Evolutionary conservation across 129 eudicot genomes (phyloP).

Genomic region (Kitagawia praeruptora): DNA sequence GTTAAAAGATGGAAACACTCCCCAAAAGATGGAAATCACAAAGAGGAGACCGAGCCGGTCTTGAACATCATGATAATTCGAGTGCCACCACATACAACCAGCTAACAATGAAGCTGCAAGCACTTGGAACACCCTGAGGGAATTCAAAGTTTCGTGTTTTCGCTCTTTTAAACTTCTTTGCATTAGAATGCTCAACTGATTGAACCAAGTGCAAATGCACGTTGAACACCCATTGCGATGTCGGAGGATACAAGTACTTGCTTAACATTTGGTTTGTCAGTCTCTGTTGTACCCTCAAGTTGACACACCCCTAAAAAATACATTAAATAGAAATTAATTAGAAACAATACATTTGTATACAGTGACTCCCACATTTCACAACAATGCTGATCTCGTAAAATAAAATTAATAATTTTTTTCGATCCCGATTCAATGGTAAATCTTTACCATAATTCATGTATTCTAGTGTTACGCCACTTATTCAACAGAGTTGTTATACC

Average conservation of each 20-base stretch:
- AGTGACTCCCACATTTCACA: too few species aligned
- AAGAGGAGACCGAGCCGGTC: constrained; percentile 83
- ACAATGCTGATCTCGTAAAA: too few species aligned
- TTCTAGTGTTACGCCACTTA: too few species aligned
- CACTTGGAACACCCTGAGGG: constrained; percentile 78
- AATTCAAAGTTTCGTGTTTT: constrained; percentile 72
- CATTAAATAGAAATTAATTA: not conserved
- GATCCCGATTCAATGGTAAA: too few species aligned
- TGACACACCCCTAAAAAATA: constrained; percentile 52
- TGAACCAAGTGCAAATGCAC: constrained; percentile 45
- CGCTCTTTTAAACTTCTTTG: constrained; percentile 81
- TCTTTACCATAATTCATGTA: too few species aligned
- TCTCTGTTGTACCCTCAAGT: constrained; percentile 44
- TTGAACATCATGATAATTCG: constrained; percentile 58
- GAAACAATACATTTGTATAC: not conserved
- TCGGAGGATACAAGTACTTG: constrained; percentile 50
- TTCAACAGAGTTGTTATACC: too few species aligned
- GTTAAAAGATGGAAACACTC: constrained; percentile 73
- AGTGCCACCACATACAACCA: constrained; percentile 97
- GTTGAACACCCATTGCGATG: constrained; percentile 10
- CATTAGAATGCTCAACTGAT: constrained; percentile 54
- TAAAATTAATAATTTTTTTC: too few species aligned
- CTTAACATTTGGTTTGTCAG: constrained; percentile 55
- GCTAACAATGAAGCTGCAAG: constrained; percentile 67
- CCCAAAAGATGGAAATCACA: constrained; percentile 90